A percentile compares a stretch with the other conserved stretches of the same genome.
These are phyloP conservation scores for Domatiomyces globalis DNA, from an alignment of 2,329 filamentous ascomycete species.

Conservation along the genomic window DNA sequence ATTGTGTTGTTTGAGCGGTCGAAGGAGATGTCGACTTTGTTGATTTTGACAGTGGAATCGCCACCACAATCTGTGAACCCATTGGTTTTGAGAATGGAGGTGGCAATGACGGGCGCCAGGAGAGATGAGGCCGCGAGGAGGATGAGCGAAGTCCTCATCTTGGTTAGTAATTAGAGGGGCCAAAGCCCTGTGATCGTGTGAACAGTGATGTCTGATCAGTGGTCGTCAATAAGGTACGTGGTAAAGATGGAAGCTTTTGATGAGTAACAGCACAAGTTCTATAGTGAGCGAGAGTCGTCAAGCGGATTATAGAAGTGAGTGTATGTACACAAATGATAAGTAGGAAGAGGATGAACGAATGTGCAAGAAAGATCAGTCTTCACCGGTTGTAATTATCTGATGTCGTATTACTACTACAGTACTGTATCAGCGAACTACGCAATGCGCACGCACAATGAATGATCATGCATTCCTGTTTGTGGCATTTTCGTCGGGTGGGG, in stretches of 20 bases:
- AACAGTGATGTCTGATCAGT: too few species aligned
- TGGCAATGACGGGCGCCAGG: conserved; percentile 38
- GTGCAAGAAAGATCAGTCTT: neutral
- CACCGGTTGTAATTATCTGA: too few species aligned
- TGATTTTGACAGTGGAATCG: conserved; percentile 49
- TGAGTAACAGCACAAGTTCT: neutral
- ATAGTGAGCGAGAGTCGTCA: neutral
- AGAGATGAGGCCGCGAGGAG: conserved; percentile 11
- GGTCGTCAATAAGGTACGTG: too few species aligned
- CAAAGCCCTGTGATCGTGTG: neutral
- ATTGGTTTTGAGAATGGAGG: conserved; percentile 61
- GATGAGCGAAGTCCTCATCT: conserved; percentile 9
- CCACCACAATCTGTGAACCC: conserved; percentile 61
- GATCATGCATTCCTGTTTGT: neutral
- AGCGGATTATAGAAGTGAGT: neutral
- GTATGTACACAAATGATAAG: neutral
- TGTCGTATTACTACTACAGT: too few species aligned
- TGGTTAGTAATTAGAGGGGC: neutral
- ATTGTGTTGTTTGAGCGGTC: conserved; percentile 59
- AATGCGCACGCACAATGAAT: neutral
- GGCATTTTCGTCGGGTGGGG: neutral
- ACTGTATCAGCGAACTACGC: neutral
- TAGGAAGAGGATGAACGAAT: neutral
- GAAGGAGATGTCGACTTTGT: conserved; percentile 64
- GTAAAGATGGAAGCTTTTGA: too few species aligned